These are phyloP conservation scores for Ulmus americana DNA, from an alignment of 331 rosid genomes.

Conservation along the genomic window DNA sequence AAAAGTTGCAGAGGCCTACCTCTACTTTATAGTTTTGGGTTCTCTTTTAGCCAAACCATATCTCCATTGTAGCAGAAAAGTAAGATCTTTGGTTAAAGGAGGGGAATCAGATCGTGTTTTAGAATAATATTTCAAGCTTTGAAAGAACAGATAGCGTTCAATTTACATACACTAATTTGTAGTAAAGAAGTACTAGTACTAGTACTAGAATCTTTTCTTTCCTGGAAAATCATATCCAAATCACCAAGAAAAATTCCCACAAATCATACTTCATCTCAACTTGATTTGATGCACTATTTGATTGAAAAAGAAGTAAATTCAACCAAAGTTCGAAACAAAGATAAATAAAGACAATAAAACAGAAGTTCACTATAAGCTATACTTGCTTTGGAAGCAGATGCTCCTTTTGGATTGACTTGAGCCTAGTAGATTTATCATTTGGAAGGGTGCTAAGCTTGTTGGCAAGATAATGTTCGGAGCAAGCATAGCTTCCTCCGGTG, in stretches of 20 bases:
- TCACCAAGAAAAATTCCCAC: background rate
- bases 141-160: conserved; percentile 5
- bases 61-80: conserved; percentile 12
- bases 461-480: conserved; percentile 17
- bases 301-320: background rate
- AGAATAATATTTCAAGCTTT: conserved; percentile 4
- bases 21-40: background rate
- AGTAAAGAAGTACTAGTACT: background rate
- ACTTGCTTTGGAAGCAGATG: conserved; percentile 13
- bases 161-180: background rate
- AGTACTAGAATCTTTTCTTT: background rate
- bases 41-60: background rate
- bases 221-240: conserved; percentile 5
- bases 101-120: background rate
- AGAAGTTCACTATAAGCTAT: too few species aligned
- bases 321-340: background rate
- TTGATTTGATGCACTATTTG: background rate
- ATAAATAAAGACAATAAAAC: background rate
- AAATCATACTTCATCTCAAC: background rate
- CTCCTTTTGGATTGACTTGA: conserved; percentile 9
- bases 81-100: conserved; percentile 2
- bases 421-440: conserved; percentile 4
- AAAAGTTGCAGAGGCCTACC: background rate
- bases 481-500: conserved; percentile 16
- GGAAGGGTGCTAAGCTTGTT: conserved; percentile 14